Base-by-base conservation (phyloP, 768 basidiomycete species). In the Piloderma croceum region DNA sequence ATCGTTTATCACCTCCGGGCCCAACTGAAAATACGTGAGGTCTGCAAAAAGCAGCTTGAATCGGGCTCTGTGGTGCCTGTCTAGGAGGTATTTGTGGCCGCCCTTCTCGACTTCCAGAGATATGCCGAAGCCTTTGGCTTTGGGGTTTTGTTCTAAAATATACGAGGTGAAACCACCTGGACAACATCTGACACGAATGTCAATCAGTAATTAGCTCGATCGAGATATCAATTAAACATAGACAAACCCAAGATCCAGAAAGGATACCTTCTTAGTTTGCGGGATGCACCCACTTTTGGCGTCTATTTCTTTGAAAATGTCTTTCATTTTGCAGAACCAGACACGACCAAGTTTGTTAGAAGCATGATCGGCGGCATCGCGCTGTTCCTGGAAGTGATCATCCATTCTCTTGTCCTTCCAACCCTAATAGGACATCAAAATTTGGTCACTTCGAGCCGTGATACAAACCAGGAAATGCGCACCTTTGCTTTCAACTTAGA, bases 161-260 rank as follows among this genome's bases (percentile, higher is more conserved):
- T 59, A 59, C 9, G 57, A 57, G 2, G 56, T 49, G 34, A 61
- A 61, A 3, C 59, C 59, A 18, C 59, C 59, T 3, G 59, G 59
- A 21, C 57, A 57, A 34, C 59, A 61, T 24, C 59, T 61, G 29
- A 6, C 19, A 35, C 23, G 23, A 22, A 22, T 15, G 24, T 34
- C 33, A 11, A 20, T 41, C 15, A 34, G n/a, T n/a, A n/a, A n/a
- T n/a, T n/a, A n/a, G n/a, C n/a, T n/a, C n/a, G n/a, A n/a, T n/a
- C n/a, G n/a, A n/a, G n/a, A n/a, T n/a, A n/a, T n/a, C n/a, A n/a
- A n/a, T n/a, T n/a, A n/a, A n/a, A n/a, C n/a, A n/a, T n/a, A n/a
- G n/a, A n/a, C n/a, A n/a, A n/a, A n/a, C n/a, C n/a, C n/a, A n/a
- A n/a, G n/a, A n/a, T n/a, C n/a, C n/a, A n/a, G n/a, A n/a, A n/a